phyloP scores from a whole-genome alignment of 2,329 filamentous ascomycete genomes.

The Sporothrix mexicana region DNA sequence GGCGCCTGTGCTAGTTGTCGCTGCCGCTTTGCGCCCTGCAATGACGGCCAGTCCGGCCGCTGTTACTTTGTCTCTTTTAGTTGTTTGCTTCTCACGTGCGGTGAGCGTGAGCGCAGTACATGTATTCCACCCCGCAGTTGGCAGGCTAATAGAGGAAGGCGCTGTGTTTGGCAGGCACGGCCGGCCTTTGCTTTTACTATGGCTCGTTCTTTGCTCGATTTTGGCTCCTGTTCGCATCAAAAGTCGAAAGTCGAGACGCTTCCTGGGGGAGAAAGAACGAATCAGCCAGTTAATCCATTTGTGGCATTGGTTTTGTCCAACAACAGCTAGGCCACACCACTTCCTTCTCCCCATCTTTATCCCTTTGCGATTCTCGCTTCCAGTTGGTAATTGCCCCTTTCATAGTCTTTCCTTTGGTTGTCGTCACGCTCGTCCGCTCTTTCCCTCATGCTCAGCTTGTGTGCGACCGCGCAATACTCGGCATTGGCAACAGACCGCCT shows the following conservation, averaged over 20 bases:
- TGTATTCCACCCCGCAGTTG: conserved; percentile 17
- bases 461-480: conserved; percentile 16
- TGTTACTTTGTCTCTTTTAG: not conserved
- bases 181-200: conserved; percentile 1
- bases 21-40: not conserved
- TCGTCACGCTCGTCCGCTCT: not conserved
- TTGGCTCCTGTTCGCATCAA: not conserved
- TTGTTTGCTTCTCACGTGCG: not conserved
- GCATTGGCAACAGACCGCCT: not conserved
- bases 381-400: not conserved
- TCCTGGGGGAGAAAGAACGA: not conserved
- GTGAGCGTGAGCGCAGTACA: conserved; percentile 8
- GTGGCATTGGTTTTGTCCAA: conserved; percentile 22
- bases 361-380: conserved; percentile 9
- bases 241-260: not conserved
- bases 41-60: not conserved
- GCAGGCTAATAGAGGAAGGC: conserved; percentile 5
- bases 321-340: not conserved
- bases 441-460: conserved; percentile 3
- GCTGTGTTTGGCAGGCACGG: not conserved
- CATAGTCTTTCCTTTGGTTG: not conserved
- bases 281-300: conserved; percentile 12
- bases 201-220: not conserved
- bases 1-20: not conserved
- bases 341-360: not conserved